These are phyloP conservation scores for Carex pumila DNA, from an alignment of 176 grass and related monocot species.

Conservation along the genomic window DNA sequence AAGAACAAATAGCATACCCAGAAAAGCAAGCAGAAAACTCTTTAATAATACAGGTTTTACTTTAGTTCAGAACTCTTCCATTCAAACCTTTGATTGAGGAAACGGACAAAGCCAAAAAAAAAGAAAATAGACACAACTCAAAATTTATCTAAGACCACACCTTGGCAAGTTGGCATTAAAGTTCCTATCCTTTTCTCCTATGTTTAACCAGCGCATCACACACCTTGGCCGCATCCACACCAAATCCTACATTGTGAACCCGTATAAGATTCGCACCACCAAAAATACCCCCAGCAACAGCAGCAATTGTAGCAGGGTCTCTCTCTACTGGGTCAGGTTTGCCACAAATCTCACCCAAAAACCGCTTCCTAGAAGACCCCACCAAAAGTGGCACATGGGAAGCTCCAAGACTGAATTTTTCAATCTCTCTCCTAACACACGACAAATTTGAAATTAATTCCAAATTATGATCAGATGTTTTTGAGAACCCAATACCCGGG, in stretches of 20 bases:
- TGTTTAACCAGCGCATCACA: slow-evolving; percentile 33
- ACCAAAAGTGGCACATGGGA: slow-evolving; percentile 68
- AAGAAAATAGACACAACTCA: too few relatives aligned
- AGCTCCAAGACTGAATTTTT: slow-evolving; percentile 52
- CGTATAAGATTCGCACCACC: slow-evolving; percentile 82
- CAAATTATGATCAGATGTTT: slow-evolving; percentile 47
- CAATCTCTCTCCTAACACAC: slow-evolving; percentile 50
- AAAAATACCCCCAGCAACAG: slow-evolving; percentile 34
- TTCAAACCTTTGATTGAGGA: too few relatives aligned
- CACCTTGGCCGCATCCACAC: slow-evolving; percentile 48
- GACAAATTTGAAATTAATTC: slow-evolving; percentile 46
- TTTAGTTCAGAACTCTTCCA: too few relatives aligned
- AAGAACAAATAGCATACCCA: too few relatives aligned
- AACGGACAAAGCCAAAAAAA: too few relatives aligned
- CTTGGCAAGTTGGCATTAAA: neutral
- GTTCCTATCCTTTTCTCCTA: slow-evolving; percentile 3
- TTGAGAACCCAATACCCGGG: slow-evolving; percentile 87
- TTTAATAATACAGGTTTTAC: too few relatives aligned
- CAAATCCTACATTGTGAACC: slow-evolving; percentile 65
- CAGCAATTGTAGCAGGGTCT: slow-evolving; percentile 48
- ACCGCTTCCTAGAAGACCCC: slow-evolving; percentile 66
- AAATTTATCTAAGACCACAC: neutral
- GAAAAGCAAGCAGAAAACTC: too few relatives aligned
- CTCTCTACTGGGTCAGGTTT: slow-evolving; percentile 40
- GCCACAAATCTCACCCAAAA: slow-evolving; percentile 67